Evolutionary conservation across 345 rosid genomes (phyloP).

Genomic region (Viola odorata): DNA sequence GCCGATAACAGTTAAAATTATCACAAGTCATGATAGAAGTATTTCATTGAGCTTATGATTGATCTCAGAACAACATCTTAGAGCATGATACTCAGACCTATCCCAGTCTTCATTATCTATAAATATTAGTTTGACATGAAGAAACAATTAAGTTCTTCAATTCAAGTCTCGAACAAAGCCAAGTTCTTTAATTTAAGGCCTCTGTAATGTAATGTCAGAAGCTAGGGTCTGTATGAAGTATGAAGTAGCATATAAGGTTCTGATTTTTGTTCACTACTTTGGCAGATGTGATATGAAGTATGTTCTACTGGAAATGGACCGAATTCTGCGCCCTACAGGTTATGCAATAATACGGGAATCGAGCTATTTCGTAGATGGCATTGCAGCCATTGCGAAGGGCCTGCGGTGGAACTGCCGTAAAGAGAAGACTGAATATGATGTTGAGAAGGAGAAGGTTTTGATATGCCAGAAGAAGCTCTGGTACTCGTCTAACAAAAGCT

Average conservation of each 20-base stretch:
- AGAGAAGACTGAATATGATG: conserved; percentile 56
- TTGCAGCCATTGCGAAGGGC: conserved; percentile 66
- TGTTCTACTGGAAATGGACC: conserved; percentile 86
- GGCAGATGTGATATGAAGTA: conserved; percentile 84
- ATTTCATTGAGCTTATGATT: too few relatives aligned
- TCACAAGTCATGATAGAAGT: too few relatives aligned
- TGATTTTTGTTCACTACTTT: conserved; percentile 9
- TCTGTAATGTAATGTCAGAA: not conserved
- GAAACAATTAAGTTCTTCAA: too few relatives aligned
- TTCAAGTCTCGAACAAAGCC: too few relatives aligned
- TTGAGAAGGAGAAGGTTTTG: conserved; percentile 70
- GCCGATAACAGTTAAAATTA: too few relatives aligned
- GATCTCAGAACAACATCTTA: too few relatives aligned
- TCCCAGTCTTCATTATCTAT: too few relatives aligned
- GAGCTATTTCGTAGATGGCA: conserved; percentile 54
- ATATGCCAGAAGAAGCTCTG: conserved; percentile 91
- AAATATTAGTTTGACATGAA: too few relatives aligned
- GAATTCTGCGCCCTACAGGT: conserved; percentile 77
- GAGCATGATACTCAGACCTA: too few relatives aligned
- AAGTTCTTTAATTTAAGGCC: too few relatives aligned
- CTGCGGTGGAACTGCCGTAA: conserved; percentile 81
- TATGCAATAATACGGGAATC: conserved; percentile 77
- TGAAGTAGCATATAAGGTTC: conserved; percentile 2
- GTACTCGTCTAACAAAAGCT: conserved; percentile 51
- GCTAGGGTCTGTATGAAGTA: not conserved